Evolutionary conservation across 495 filamentous ascomycete species (phyloP).

Genomic region (Bathelium albidoporum): DNA sequence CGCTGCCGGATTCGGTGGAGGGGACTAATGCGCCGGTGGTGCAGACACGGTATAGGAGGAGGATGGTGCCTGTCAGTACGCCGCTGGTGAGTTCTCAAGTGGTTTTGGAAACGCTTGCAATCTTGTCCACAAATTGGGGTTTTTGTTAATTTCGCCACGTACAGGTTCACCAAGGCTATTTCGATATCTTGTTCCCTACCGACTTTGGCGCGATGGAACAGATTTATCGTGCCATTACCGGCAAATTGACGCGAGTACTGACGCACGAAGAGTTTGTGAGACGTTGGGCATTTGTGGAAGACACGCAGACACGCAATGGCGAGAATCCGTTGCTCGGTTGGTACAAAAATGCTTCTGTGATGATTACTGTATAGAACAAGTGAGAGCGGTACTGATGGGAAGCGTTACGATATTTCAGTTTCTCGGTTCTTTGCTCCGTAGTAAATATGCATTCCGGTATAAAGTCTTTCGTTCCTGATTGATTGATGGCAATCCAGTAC

Average conservation of each 20-base stretch:
- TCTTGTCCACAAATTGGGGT: neutral
- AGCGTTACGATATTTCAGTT: neutral
- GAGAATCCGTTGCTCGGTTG: constrained; percentile 89
- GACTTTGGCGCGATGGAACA: constrained; percentile 82
- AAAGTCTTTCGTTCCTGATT: no score
- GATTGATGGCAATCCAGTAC: no score
- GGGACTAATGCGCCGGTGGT: constrained; percentile 90
- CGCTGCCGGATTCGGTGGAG: constrained; percentile 65
- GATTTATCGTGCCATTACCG: constrained; percentile 83
- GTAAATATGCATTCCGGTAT: no score
- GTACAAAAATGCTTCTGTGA: constrained; percentile 88
- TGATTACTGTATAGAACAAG: constrained; percentile 59
- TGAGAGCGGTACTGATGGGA: neutral
- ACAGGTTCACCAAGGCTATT: constrained; percentile 94
- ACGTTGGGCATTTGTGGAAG: constrained; percentile 80
- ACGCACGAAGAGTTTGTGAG: constrained; percentile 83
- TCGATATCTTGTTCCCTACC: constrained; percentile 97
- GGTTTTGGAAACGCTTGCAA: no score
- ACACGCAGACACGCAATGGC: constrained; percentile 76
- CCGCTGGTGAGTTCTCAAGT: constrained; percentile 83
- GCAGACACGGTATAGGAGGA: constrained; percentile 79
- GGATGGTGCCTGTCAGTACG: constrained; percentile 79
- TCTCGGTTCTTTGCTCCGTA: neutral
- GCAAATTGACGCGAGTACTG: constrained; percentile 74
- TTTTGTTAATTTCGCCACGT: neutral